Evolutionary conservation across 768 basidiomycete genomes (phyloP).

Genomic region (Mycena vitilis): DNA sequence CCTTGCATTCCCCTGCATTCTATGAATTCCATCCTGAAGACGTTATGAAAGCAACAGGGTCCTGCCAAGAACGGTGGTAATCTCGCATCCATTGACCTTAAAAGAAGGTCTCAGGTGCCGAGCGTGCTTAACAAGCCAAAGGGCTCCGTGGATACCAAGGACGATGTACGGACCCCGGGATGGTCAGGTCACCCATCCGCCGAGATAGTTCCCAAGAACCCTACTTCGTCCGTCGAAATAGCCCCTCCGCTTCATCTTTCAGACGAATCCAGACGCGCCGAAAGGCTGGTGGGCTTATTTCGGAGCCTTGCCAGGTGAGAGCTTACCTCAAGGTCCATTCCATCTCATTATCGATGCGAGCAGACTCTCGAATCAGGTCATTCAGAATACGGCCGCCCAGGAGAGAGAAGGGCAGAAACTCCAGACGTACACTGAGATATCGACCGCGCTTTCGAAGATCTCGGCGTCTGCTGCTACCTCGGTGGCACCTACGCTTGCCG

Average conservation of each 20-base stretch:
- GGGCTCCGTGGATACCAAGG: conserved; percentile 27
- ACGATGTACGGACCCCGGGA: conserved; percentile 26
- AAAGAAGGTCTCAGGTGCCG: conserved; percentile 16
- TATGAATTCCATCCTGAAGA: background rate
- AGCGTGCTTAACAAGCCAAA: conserved; percentile 7
- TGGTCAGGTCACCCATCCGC: conserved; percentile 12
- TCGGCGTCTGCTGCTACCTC: conserved; percentile 54
- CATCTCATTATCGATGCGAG: conserved; percentile 26
- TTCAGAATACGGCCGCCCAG: conserved; percentile 55
- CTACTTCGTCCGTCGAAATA: background rate
- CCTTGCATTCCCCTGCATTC: background rate
- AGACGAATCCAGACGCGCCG: conserved; percentile 32
- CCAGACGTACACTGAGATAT: conserved; percentile 62
- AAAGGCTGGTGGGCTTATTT: conserved; percentile 50
- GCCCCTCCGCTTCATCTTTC: conserved; percentile 8
- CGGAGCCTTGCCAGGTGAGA: conserved; percentile 53
- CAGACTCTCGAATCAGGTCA: conserved; percentile 60
- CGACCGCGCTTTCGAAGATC: conserved; percentile 58
- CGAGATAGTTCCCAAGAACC: conserved; percentile 15
- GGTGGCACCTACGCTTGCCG: conserved; percentile 59
- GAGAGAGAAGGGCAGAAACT: conserved; percentile 60
- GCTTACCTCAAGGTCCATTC: conserved; percentile 14
- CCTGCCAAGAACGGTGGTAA: conserved; percentile 22
- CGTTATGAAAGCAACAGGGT: conserved; percentile 18
- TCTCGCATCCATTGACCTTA: conserved; percentile 17